Percentiles rank a stretch among this genome's conserved stretches.
Evolutionary conservation across 139 green algal genomes (phyloP).

Genomic region (Monoraphidium neglectum): DNA sequence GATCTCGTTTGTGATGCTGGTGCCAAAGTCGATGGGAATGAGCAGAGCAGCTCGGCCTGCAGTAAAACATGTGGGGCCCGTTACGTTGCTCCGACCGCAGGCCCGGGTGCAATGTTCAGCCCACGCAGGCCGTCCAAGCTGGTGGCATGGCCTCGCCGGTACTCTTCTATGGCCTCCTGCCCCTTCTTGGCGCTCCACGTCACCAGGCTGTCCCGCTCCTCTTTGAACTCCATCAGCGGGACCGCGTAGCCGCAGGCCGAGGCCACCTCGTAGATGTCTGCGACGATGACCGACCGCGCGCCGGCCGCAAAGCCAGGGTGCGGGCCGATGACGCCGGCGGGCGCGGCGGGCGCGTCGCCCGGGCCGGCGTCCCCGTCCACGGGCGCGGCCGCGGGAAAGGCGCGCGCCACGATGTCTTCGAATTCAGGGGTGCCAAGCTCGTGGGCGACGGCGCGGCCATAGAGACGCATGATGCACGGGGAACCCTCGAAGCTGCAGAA

Average conservation of each 20-base stretch:
- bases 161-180: background rate
- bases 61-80: no score
- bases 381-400: background rate
- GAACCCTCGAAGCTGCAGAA: constrained; percentile 24
- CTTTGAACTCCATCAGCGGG: constrained; percentile 1
- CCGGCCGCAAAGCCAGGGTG: background rate
- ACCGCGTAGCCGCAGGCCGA: constrained; percentile 16
- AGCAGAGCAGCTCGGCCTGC: no score
- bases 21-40: no score
- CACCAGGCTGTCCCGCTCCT: constrained; percentile 4
- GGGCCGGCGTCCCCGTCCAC: background rate
- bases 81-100: no score
- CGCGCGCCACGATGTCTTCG: background rate
- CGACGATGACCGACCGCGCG: constrained; percentile 4
- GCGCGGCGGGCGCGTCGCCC: background rate
- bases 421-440: background rate
- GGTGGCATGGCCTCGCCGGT: no score
- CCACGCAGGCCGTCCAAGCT: no score
- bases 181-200: constrained; percentile 2
- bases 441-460: background rate
- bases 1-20: no score
- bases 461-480: constrained; percentile 14
- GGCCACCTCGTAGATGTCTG: constrained; percentile 7
- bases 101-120: no score
- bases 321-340: background rate